Base-by-base conservation (phyloP, 2,329 filamentous ascomycete species). In the Fusarium bulbicola region DNA sequence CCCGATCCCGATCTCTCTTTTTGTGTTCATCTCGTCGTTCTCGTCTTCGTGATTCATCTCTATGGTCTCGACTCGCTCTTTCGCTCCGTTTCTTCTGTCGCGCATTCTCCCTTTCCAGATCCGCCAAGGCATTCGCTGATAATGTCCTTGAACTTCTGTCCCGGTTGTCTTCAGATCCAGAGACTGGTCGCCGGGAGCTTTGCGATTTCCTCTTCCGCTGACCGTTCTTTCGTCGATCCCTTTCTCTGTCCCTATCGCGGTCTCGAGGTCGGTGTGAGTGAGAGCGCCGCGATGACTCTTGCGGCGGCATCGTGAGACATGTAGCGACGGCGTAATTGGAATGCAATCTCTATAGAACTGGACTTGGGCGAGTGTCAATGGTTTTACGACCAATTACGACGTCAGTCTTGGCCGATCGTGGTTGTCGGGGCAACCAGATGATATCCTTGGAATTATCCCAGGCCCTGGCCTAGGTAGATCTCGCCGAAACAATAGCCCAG, bases 81-180 rank as follows among this genome's bases (percentile, higher is more conserved):
- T 75, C 74, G 28, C 64, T 64, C 59, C 74, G 62, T 46, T 74
- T 85, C 70, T 89, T 87, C 32, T 87, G 85, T 26, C 80, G 79
- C 30, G 80, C 78, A 80, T 93, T 91, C 60, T 88, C 82, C 56
- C 89, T 85, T 75, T 94, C 88, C 52, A 95, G 81, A 77, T 90
- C 89, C 18, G 91, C 91, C 54, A 95, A 81, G 10, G 92, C 90
- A 74, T 90, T 88, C 6, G 82, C 79, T 9, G 86, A 87, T 32
- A 87, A 78, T 10, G 79, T 67, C 26, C 77, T 76, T 5, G 79
- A 75, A n/a, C 68, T 71, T 53, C 74, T 68, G 28, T 77, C 79
- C 49, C 74, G 67, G n/a, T 75, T 80, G 9, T 81, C 82, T 30
- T 84, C 83, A 0, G 81, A 78, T 11, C 76, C 77, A 5, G 83